Evolutionary conservation across 2,329 filamentous ascomycete genomes (phyloP).

Genomic region (Sclerotinia minor): DNA sequence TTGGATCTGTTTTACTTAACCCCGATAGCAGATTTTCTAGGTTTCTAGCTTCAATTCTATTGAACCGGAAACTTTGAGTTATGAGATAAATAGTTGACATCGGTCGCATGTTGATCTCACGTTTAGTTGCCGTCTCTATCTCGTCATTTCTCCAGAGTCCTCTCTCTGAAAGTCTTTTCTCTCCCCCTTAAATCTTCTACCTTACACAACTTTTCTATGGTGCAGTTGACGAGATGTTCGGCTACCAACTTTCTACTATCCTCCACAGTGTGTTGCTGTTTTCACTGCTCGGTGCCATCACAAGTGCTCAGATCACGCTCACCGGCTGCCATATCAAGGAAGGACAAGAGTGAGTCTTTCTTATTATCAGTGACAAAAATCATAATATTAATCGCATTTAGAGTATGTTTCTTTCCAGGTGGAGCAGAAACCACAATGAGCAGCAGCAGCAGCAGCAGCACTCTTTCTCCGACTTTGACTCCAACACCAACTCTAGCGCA

Average conservation of each 20-base stretch:
- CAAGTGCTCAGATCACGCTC: conserved; percentile 4
- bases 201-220: background rate
- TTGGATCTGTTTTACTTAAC: background rate
- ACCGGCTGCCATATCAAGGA: background rate
- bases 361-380: background rate
- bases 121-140: background rate
- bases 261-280: background rate
- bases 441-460: background rate
- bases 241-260: background rate
- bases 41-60: background rate
- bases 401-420: background rate
- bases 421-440: background rate
- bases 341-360: conserved; percentile 7
- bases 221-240: background rate
- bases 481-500: background rate
- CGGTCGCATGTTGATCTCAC: background rate
- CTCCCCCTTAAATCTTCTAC: background rate
- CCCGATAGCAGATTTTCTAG: background rate
- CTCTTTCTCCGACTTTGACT: background rate
- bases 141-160: background rate
- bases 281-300: background rate
- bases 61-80: background rate
- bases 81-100: background rate
- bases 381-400: background rate
- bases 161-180: background rate